Conservation (phyloP, 352 stramenopile species). For the Phytophthora nicotianae region DNA sequence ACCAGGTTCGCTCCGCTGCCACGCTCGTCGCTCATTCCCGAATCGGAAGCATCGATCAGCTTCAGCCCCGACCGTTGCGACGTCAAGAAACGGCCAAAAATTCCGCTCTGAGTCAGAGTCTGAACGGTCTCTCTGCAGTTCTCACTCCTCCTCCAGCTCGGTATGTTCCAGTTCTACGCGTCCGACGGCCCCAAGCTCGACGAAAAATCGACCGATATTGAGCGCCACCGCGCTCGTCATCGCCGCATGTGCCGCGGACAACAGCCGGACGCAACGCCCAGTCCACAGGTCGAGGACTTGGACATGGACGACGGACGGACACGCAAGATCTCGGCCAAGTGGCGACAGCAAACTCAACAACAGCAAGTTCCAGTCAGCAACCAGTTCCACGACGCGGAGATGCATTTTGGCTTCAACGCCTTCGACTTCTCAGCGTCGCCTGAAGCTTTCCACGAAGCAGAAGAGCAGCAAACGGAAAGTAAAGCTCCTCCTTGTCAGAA, state of each 20-base stretch:
- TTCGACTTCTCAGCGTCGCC: conserved; percentile 53
- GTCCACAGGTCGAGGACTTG: conserved; percentile 25
- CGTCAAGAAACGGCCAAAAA: conserved; percentile 24
- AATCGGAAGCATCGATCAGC: neutral
- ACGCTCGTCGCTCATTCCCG: conserved; percentile 1
- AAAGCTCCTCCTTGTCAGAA: conserved; percentile 11
- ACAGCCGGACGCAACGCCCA: conserved; percentile 11
- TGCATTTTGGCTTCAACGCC: conserved; percentile 43
- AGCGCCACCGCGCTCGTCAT: conserved; percentile 46
- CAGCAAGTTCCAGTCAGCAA: conserved; percentile 27
- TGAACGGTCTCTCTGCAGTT: conserved; percentile 16
- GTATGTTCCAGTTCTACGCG: conserved; percentile 39
- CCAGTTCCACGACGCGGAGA: conserved; percentile 29
- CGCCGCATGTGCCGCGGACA: conserved; percentile 41
- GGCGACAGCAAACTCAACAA: conserved; percentile 34
- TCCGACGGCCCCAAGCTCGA: conserved; percentile 4
- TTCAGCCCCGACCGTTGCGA: neutral
- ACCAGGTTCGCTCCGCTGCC: neutral
- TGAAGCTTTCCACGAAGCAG: conserved; percentile 40
- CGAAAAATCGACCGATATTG: conserved; percentile 40
- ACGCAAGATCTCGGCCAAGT: conserved; percentile 45
- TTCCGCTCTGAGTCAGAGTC: conserved; percentile 16
- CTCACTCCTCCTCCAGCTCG: neutral
- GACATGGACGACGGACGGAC: conserved; percentile 41
- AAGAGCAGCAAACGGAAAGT: conserved; percentile 10